Conservation (phyloP, 2,329 filamentous ascomycete species). For the Xylariaceae sp. region DNA sequence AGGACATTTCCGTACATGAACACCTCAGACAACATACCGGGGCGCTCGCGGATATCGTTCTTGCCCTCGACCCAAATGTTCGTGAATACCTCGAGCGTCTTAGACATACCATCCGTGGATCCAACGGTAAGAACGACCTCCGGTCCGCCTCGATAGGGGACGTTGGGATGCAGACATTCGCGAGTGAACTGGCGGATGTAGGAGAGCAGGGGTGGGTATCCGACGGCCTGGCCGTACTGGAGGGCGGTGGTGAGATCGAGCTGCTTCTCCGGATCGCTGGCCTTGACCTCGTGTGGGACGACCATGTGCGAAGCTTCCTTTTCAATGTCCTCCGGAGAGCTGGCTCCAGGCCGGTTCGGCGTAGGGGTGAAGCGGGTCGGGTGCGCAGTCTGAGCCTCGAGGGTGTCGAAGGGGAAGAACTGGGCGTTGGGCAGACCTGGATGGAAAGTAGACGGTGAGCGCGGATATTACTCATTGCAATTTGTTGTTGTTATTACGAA, state of each 20-base stretch:
- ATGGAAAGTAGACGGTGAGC: not conserved
- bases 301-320: conserved; percentile 50
- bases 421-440: conserved; percentile 71
- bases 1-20: conserved; percentile 78
- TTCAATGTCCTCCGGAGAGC: conserved; percentile 17
- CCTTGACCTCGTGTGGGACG: conserved; percentile 53
- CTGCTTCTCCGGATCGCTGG: conserved; percentile 57
- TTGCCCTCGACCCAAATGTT: conserved; percentile 68
- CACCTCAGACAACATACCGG: conserved; percentile 72
- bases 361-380: conserved; percentile 70
- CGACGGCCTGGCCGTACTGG: conserved; percentile 80
- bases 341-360: conserved; percentile 49
- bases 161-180: conserved; percentile 71
- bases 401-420: conserved; percentile 86
- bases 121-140: conserved; percentile 77
- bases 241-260: conserved; percentile 78
- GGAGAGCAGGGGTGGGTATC: conserved; percentile 71
- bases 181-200: conserved; percentile 76
- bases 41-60: conserved; percentile 62
- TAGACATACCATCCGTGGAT: conserved; percentile 78
- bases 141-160: conserved; percentile 71
- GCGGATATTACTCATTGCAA: not conserved
- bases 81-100: conserved; percentile 68
- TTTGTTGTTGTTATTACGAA: conserved; percentile 28
- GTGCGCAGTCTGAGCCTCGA: conserved; percentile 73